Base-by-base conservation (phyloP, 2,329 filamentous ascomycete genomes). In the Corinectria fuckeliana region DNA sequence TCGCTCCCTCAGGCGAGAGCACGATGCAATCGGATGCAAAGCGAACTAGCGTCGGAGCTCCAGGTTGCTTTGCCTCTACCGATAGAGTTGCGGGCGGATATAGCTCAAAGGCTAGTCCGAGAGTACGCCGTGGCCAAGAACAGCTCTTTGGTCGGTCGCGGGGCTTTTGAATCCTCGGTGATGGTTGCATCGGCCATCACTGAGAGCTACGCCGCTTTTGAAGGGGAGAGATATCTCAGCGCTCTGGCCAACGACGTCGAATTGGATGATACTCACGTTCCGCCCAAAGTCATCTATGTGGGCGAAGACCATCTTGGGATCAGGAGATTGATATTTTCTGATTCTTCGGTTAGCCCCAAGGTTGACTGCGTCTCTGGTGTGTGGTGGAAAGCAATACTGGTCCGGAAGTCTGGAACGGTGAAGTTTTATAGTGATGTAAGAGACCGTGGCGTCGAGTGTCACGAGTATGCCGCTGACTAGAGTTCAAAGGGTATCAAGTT, bases 341-440 rank as follows among this genome's bases (percentile, higher is more conserved):
- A 13, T 6, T 26, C 20, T 1, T 3, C 28, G 2, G 26, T 42
- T 14, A 14, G 14, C 3, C 48, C 28, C 7, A 5, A 13, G 1
- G 30, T 18, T 9, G 28, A 23, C 2, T 20, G 9, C 5, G 23
- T 26, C 1, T 23, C 30, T 11, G 30, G 30, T 16, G 45, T 45
- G 9, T 57, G 54, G 54, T 57, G 54, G 54, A 57, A 47, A 13
- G 23, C 38, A n/a, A 11, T 57, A 13, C 13, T 28, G 2, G 14
- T 51, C 3, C 21, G 18, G 3, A 26, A 25, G 5, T 39, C 26
- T 21, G 32, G 10, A n/a, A 13, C 11, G 2, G 13, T 11, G 5
- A 36, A 20, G 6, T n/a, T n/a, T n/a, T n/a, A n/a, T n/a, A n/a
- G n/a, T n/a, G n/a, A n/a, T n/a, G n/a, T n/a, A n/a, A n/a, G n/a